Percentiles rank a stretch among this genome's conserved stretches.
These are phyloP conservation scores for Crithidia bombi DNA, from an alignment of 208 protist genomes.

Conservation along the genomic window DNA sequence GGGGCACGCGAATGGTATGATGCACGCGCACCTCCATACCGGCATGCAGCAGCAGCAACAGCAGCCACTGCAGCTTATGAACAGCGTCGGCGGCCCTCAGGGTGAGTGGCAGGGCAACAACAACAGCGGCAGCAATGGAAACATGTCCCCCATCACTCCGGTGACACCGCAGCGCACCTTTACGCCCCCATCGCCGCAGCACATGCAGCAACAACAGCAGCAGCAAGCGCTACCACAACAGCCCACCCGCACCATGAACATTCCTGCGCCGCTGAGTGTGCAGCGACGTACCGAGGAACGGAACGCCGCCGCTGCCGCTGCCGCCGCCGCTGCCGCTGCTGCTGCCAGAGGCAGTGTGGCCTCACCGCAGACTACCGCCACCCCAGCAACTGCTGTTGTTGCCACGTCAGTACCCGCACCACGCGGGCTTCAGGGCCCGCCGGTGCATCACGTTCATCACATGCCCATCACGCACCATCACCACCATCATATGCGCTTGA, in stretches of 20 bases:
- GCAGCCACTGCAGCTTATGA: not conserved
- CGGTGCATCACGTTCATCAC: slow-evolving; percentile 36
- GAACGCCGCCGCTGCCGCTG: slow-evolving; percentile 18
- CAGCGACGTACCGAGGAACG: slow-evolving; percentile 28
- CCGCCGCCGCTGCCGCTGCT: not conserved
- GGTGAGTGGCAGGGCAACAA: slow-evolving; percentile 20
- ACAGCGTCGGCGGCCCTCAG: slow-evolving; percentile 3
- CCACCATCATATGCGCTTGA: slow-evolving; percentile 28
- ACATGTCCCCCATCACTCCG: slow-evolving; percentile 17
- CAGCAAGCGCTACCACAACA: slow-evolving; percentile 31
- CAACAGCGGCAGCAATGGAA: slow-evolving; percentile 27
- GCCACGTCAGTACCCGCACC: slow-evolving; percentile 11
- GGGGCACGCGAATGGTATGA: not conserved
- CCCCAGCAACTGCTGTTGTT: not conserved
- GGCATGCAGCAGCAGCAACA: slow-evolving; percentile 34
- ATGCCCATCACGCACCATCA: slow-evolving; percentile 33
- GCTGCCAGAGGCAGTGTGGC: too few relatives aligned
- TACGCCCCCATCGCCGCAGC: slow-evolving; percentile 23
- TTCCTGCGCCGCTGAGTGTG: slow-evolving; percentile 36
- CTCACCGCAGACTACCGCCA: too few relatives aligned
- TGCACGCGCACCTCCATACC: slow-evolving; percentile 1
- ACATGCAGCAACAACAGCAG: slow-evolving; percentile 32
- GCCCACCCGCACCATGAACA: slow-evolving; percentile 31
- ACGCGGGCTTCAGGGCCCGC: slow-evolving; percentile 17
- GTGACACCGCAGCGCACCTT: slow-evolving; percentile 13